phyloP scores from a whole-genome alignment of 805 yeast species.

The Myxozyma udenii region DNA sequence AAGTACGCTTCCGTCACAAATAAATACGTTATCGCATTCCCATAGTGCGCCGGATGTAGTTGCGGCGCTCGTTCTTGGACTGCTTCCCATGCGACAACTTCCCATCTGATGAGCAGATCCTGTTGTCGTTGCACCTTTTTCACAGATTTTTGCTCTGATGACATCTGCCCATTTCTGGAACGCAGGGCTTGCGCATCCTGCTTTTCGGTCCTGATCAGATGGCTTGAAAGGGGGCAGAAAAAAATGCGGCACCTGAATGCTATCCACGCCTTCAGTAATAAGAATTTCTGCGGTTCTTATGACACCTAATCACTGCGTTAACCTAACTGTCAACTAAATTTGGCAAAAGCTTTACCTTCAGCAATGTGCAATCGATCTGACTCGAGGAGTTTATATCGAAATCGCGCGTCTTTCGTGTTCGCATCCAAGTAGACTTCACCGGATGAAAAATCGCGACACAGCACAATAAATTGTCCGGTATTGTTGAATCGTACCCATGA shows the following conservation, averaged over 20 bases:
- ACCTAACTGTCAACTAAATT: background rate
- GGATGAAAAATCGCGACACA: slow-evolving; percentile 47
- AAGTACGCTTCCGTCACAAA: slow-evolving; percentile 51
- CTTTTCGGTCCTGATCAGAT: slow-evolving; percentile 38
- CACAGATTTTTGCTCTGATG: slow-evolving; percentile 30
- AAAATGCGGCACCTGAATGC: slow-evolving; percentile 3
- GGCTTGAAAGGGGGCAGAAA: slow-evolving; percentile 9
- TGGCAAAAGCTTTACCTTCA: slow-evolving; percentile 5
- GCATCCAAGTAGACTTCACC: slow-evolving; percentile 44
- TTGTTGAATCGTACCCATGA: slow-evolving; percentile 42
- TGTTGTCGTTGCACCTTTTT: slow-evolving; percentile 37
- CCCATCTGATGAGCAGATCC: slow-evolving; percentile 59
- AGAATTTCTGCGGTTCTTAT: slow-evolving; percentile 8
- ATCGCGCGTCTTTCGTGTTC: slow-evolving; percentile 35
- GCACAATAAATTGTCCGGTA: slow-evolving; percentile 43
- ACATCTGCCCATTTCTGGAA: slow-evolving; percentile 38
- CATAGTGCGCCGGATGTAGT: slow-evolving; percentile 47
- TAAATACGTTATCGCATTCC: slow-evolving; percentile 49
- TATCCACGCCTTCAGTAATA: slow-evolving; percentile 11
- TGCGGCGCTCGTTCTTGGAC: slow-evolving; percentile 46
- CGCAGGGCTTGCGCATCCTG: slow-evolving; percentile 46
- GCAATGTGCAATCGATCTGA: slow-evolving; percentile 41
- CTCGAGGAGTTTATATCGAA: slow-evolving; percentile 45
- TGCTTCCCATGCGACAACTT: slow-evolving; percentile 51
- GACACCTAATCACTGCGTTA: too few relatives aligned